Evolutionary conservation across 129 eudicot genomes (phyloP).

Genomic region (Escallonia herrerae): DNA sequence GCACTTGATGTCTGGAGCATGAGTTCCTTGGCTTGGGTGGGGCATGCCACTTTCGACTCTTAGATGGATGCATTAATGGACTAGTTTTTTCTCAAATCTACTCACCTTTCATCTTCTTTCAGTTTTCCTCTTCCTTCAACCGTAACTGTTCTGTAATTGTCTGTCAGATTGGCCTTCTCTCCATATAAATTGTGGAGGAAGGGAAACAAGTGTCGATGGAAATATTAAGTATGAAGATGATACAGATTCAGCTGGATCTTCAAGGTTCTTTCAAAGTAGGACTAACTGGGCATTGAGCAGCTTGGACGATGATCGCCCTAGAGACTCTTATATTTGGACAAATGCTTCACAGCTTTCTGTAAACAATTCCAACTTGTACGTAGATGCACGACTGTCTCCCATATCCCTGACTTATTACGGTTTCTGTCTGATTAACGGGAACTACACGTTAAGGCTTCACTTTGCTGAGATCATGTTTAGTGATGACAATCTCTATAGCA

Average conservation of each 20-base stretch:
- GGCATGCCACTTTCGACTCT: no score
- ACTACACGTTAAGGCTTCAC: slow-evolving; percentile 65
- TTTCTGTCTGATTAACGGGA: slow-evolving; percentile 51
- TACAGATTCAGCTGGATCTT: slow-evolving; percentile 25
- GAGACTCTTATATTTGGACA: slow-evolving; percentile 16
- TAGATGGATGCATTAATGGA: no score
- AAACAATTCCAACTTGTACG: slow-evolving; percentile 34
- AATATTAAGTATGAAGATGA: slow-evolving; percentile 37
- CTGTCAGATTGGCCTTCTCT: slow-evolving; percentile 38
- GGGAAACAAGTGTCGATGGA: slow-evolving; percentile 14
- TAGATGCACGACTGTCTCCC: slow-evolving; percentile 53
- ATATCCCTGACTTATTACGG: slow-evolving; percentile 63
- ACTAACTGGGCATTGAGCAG: slow-evolving; percentile 69
- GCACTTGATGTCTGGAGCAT: no score
- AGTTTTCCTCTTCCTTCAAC: no score
- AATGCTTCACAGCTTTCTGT: slow-evolving; percentile 18
- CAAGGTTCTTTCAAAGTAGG: slow-evolving; percentile 25
- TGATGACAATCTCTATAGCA: slow-evolving; percentile 37
- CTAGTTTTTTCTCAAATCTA: no score
- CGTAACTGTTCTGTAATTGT: background rate
- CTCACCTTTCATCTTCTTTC: no score
- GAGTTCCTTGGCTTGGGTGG: no score
- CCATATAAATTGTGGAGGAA: slow-evolving; percentile 78
- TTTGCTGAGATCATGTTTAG: slow-evolving; percentile 72
- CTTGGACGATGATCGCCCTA: slow-evolving; percentile 32